A percentile compares a stretch with the other conserved stretches of the same genome.
Evolutionary conservation across 2,329 filamentous ascomycete genomes (phyloP).

Genomic region (Xylaria sp.): DNA sequence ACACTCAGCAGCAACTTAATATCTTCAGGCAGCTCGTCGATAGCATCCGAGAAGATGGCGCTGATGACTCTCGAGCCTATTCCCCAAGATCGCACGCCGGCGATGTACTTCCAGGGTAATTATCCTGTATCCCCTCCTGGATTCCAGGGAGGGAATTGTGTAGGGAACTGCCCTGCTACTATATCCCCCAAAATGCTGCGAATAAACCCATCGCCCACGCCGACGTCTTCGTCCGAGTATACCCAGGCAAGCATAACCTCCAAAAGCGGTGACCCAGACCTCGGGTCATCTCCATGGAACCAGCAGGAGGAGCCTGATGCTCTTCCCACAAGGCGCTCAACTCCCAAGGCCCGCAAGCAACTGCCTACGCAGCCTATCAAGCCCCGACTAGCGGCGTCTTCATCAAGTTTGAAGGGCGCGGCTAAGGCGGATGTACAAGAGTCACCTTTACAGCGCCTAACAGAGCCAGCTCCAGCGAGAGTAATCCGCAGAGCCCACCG

Average conservation of each 20-base stretch:
- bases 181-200: conserved; percentile 48
- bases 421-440: conserved; percentile 13
- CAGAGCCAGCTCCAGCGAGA: conserved; percentile 22
- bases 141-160: conserved; percentile 34
- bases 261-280: conserved; percentile 37
- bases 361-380: conserved; percentile 44
- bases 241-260: conserved; percentile 34
- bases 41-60: conserved; percentile 45
- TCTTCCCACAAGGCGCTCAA: conserved; percentile 32
- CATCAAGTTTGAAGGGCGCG: conserved; percentile 36
- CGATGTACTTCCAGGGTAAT: conserved; percentile 23
- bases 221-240: conserved; percentile 46
- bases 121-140: conserved; percentile 22
- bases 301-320: conserved; percentile 30
- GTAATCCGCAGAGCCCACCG: conserved; percentile 21
- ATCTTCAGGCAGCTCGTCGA: conserved; percentile 44
- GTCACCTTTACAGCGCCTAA: conserved; percentile 28
- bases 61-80: conserved; percentile 44
- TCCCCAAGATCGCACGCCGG: conserved; percentile 24
- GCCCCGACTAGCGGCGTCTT: conserved; percentile 25
- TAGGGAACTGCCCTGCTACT: conserved; percentile 40
- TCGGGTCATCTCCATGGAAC: conserved; percentile 36
- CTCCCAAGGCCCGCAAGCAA: conserved; percentile 43
- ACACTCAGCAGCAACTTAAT: conserved; percentile 43
- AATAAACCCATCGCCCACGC: conserved; percentile 48